Percentiles rank a stretch among this genome's conserved stretches.
phyloP scores from a whole-genome alignment of 2,329 filamentous ascomycete genomes.

The Chrysosporium queenslandicum region DNA sequence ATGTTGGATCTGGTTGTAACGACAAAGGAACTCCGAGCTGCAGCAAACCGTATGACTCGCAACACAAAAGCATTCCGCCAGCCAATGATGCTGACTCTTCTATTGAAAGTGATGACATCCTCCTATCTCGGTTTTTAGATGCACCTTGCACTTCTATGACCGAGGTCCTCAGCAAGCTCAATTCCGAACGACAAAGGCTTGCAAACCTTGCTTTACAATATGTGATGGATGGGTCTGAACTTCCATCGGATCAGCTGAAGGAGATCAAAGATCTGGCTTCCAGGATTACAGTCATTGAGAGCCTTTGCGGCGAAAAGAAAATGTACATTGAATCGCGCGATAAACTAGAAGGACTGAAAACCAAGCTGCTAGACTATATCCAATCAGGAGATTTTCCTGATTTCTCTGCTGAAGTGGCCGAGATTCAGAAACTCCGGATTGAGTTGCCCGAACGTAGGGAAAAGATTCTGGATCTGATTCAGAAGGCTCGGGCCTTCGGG shows the following conservation, averaged over 20 bases:
- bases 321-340: constrained; percentile 23
- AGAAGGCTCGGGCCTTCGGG: constrained; percentile 24
- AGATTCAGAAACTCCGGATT: constrained; percentile 27
- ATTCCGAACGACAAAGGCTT: constrained; percentile 28
- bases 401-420: constrained; percentile 27
- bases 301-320: constrained; percentile 24
- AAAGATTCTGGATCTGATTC: constrained; percentile 28
- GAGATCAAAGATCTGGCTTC: constrained; percentile 29
- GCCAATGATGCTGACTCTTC: not conserved
- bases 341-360: constrained; percentile 29
- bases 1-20: not conserved
- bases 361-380: constrained; percentile 29
- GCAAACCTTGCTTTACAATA: constrained; percentile 31
- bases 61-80: not conserved
- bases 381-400: constrained; percentile 26
- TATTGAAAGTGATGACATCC: constrained; percentile 18
- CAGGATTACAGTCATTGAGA: constrained; percentile 32
- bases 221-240: constrained; percentile 28
- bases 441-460: constrained; percentile 29
- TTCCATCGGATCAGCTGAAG: constrained; percentile 26
- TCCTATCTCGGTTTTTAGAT: constrained; percentile 27
- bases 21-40: not conserved
- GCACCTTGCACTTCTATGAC: constrained; percentile 24
- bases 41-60: not conserved
- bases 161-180: constrained; percentile 23